Base-by-base conservation (phyloP, 140 eudicot species). In the Bidens hawaiensis region DNA sequence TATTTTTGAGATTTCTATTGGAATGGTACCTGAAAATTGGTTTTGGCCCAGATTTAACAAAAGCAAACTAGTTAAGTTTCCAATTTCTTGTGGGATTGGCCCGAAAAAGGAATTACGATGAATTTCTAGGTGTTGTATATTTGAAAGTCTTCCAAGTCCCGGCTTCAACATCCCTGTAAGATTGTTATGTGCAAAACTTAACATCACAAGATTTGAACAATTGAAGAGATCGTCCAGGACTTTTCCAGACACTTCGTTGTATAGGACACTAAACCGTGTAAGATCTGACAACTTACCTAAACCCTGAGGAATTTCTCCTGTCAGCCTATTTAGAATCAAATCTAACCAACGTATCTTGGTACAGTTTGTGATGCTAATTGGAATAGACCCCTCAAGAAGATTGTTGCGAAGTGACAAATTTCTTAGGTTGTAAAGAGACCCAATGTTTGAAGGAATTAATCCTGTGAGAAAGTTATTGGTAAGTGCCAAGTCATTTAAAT, bases 221-320 rank as follows among this genome's bases (percentile, higher is more conserved):
- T 84, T 54, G 71, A 79, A 91, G 40, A 91, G 68, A 36, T 82
- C 89, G 3, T 80, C 84, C 0, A 96, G 96, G 31, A 91, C 72
- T 3, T 58, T 63, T 11, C 89, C 96, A 0, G 76, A 70, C 65
- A 91, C 19, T 3, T 45, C 15, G 68, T 87, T 91, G 13, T 5
- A 0, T 0, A 80, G 68, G n/a, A 85, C 46, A 15, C 69, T 55
- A 18, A 91, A 43, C 30, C 7, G 52, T 0, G 93, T 87, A 22
- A 91, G 85, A 64, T 82, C 70, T n/a, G 79, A 60, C 41, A 84
- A 47, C 55, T 47, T 67, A 24, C 84, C 85, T 3, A 91, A 45
- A 31, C 95, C 95, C 0, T 47, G 47, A 3, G 96, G 96, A 46
- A 91, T 47, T 48, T 64, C 31, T 22, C 96, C 98, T 0, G 58